A percentile compares a stretch with the other conserved stretches of the same genome.
phyloP scores from a whole-genome alignment of 2,329 filamentous ascomycete species.

The Pyrenophora tritici-repentis region DNA sequence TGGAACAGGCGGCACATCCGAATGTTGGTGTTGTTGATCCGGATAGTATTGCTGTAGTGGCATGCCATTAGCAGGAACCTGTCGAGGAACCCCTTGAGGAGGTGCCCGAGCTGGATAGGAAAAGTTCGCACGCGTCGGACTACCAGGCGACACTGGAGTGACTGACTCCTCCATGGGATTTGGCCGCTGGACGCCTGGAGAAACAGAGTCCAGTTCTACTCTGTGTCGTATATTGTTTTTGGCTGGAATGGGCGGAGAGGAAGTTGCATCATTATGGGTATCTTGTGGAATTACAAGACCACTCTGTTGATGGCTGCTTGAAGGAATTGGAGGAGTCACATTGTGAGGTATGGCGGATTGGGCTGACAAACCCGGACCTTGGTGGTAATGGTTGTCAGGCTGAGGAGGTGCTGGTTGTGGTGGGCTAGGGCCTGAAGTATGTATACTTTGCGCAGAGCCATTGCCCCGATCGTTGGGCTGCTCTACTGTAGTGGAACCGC shows the following conservation, averaged over 20 bases:
- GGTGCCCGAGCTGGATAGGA: slow-evolving; percentile 43
- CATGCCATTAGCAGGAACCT: slow-evolving; percentile 22
- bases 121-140: slow-evolving; percentile 41
- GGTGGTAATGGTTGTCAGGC: slow-evolving; percentile 17
- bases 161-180: slow-evolving; percentile 37
- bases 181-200: slow-evolving; percentile 40
- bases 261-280: slow-evolving; percentile 14
- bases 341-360: slow-evolving; percentile 18
- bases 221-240: slow-evolving; percentile 44
- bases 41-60: slow-evolving; percentile 5
- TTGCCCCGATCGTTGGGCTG: slow-evolving; percentile 26
- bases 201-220: slow-evolving; percentile 42
- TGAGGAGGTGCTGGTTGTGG: slow-evolving; percentile 35
- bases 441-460: slow-evolving; percentile 32
- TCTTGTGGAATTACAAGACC: slow-evolving; percentile 11
- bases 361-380: slow-evolving; percentile 17
- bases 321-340: slow-evolving; percentile 10
- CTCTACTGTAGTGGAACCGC: slow-evolving; percentile 42
- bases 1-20: slow-evolving; percentile 5
- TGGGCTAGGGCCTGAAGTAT: slow-evolving; percentile 41
- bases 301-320: slow-evolving; percentile 5
- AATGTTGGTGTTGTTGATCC: slow-evolving; percentile 12
- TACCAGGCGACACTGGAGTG: slow-evolving; percentile 34
- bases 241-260: slow-evolving; percentile 41
- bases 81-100: slow-evolving; percentile 39